Conservation (phyloP, 1,284 basidiomycete species). For the Apiotrichum sp. region DNA sequence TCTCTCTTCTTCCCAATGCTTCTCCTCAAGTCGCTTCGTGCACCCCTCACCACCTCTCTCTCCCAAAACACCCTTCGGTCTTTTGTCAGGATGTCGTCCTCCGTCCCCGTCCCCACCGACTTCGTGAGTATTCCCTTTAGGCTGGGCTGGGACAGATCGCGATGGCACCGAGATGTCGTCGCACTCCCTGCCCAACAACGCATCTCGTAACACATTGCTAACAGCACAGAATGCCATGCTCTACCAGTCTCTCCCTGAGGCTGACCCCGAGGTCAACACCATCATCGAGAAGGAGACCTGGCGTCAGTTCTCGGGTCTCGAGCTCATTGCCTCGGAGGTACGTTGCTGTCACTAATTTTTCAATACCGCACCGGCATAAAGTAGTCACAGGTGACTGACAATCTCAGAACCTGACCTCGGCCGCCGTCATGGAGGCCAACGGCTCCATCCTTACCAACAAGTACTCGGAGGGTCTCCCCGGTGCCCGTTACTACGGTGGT, state of each 20-base stretch:
- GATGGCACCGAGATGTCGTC: no score
- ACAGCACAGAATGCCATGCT: constrained; percentile 74
- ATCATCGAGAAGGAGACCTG: constrained; percentile 99
- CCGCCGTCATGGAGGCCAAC: constrained; percentile 95
- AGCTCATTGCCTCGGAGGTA: constrained; percentile 50
- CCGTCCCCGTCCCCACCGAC: constrained; percentile 50
- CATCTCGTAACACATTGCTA: not conserved
- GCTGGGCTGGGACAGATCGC: not conserved
- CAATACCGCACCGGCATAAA: not conserved
- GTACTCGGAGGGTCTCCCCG: constrained; percentile 92
- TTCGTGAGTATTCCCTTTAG: constrained; percentile 40
- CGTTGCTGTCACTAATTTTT: constrained; percentile 12
- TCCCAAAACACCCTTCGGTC: constrained; percentile 17
- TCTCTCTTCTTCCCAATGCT: constrained; percentile 20
- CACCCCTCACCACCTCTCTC: constrained; percentile 23
- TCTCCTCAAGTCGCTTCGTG: constrained; percentile 12
- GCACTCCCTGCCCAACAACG: no score
- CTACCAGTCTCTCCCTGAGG: constrained; percentile 78
- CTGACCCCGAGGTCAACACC: constrained; percentile 90
- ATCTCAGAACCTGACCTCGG: constrained; percentile 80
- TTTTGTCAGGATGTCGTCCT: constrained; percentile 45
- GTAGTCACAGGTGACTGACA: not conserved
- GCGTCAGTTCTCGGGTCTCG: constrained; percentile 95
- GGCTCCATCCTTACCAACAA: constrained; percentile 99
- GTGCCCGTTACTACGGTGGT: constrained; percentile 95